These are phyloP conservation scores for Anisodus tanguticus DNA, from an alignment of 257 asterid species.

Conservation along the genomic window DNA sequence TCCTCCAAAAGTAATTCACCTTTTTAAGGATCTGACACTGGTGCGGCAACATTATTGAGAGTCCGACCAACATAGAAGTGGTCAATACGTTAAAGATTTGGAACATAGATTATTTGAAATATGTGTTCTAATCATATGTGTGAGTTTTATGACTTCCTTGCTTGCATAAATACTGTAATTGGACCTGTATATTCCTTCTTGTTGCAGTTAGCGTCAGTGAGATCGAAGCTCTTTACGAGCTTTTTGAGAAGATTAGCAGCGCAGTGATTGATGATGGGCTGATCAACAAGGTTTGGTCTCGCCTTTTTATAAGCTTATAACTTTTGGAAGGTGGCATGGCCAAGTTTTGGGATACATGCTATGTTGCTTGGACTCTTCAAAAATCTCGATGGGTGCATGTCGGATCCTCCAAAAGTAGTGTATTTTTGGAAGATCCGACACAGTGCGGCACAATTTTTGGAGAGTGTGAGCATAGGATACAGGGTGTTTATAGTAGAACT, in stretches of 20 bases:
- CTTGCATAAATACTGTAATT: not conserved
- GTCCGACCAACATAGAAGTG: too few relatives aligned
- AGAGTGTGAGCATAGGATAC: too few relatives aligned
- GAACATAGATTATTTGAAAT: not conserved
- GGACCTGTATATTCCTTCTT: slow-evolving; percentile 6
- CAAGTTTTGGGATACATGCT: not conserved
- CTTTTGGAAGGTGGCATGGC: not conserved
- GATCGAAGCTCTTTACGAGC: slow-evolving; percentile 81
- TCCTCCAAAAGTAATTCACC: too few relatives aligned
- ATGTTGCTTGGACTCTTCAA: too few relatives aligned
- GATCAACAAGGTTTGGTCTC: slow-evolving; percentile 66
- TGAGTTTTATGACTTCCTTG: not conserved
- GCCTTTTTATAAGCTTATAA: not conserved
- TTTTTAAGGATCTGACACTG: too few relatives aligned
- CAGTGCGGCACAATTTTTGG: too few relatives aligned
- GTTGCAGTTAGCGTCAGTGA: slow-evolving; percentile 84
- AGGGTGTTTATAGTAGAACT: not conserved
- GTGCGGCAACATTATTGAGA: too few relatives aligned
- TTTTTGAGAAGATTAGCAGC: slow-evolving; percentile 82
- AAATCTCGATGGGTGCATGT: too few relatives aligned
- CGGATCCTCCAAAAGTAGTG: too few relatives aligned
- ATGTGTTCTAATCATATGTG: not conserved
- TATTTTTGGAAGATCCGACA: too few relatives aligned
- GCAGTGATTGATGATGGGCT: slow-evolving; percentile 88
- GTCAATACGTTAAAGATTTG: not conserved